Evolutionary conservation across 129 eudicot species (phyloP), one percentile per base, ranked within the genome.

Genomic region (Artemisia tridentata): DNA sequence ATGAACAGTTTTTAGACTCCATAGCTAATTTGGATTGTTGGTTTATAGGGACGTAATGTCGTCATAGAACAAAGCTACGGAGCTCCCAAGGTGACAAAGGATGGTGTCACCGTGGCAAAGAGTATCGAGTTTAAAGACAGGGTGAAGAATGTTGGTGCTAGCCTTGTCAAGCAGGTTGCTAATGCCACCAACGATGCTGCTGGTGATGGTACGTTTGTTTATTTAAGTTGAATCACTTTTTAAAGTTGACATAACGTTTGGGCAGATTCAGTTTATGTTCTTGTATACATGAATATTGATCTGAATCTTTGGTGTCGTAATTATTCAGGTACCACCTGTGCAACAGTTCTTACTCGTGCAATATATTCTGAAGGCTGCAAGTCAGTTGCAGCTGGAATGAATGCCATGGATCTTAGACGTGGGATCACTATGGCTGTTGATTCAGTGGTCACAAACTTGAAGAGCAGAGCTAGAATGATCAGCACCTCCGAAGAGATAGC

Each of bases 81-180:
- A 43, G 90, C 89, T 67, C 98, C 98, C 5, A 92, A 89, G 80
- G 96, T 92, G 75, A 92, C 98, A 7, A 92, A 92, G 72, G 98
- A 92, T 61, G 98, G 98, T 79, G 98, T 92, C 47, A 88, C 98
- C 1, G 91, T 92, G 3, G 98, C 98, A 65, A 89, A 85, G 76
- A 86, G 96, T 64, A 86, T 91, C 1, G 96, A 91, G 64, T 91
- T 91, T 43, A 86, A 84, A 56, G 98, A 92, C 71, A 84, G 80
- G 65, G 85, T 84, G 14, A 86, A 80, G 75, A 89, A 89, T 31
- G 74, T 92, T 68, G 96, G 96, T 79, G 98, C 96, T 12, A 89
- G 91, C 65, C 89, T 92, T 27, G 98, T 92, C 23, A 92, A 92
- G 75, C 90, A 89, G 79, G 96, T 89, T 59, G 93, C 96, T 21